Percentiles rank a stretch among this genome's conserved stretches.
Conservation (phyloP, 2,329 filamentous ascomycete genomes). For the Pseudovirgaria hyperparasitica region DNA sequence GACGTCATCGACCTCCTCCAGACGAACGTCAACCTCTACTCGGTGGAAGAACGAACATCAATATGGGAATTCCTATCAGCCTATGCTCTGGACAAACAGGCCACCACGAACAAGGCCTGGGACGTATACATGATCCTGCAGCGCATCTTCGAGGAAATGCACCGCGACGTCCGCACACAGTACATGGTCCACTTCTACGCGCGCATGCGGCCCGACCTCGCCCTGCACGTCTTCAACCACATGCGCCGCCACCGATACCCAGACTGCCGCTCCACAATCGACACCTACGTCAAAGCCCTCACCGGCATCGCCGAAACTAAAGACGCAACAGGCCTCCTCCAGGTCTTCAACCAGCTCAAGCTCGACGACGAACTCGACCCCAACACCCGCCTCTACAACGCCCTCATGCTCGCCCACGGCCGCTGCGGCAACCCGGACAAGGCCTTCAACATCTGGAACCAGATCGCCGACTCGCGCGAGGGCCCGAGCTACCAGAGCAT, state of each 20-base stretch:
- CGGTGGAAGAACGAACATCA: conserved; percentile 52
- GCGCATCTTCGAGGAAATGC: conserved; percentile 48
- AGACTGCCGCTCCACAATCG: conserved; percentile 51
- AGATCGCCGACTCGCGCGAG: conserved; percentile 72
- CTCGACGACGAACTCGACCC: conserved; percentile 72
- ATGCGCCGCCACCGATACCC: conserved; percentile 69
- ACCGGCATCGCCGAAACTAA: conserved; percentile 54
- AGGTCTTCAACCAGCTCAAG: conserved; percentile 88
- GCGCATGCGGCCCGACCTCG: conserved; percentile 70
- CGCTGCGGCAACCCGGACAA: conserved; percentile 51
- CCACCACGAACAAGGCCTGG: conserved; percentile 51
- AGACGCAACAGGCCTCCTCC: conserved; percentile 53
- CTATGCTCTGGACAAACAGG: conserved; percentile 56
- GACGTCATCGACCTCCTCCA: conserved; percentile 77
- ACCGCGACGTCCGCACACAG: conserved; percentile 49
- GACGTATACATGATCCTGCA: conserved; percentile 47
- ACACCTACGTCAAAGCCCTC: conserved; percentile 68
- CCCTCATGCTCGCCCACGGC: conserved; percentile 76
- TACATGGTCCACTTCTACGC: conserved; percentile 77
- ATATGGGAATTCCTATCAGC: conserved; percentile 54
- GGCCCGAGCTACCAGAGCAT: conserved; percentile 75
- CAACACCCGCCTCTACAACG: conserved; percentile 66
- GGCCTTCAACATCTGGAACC: conserved; percentile 69
- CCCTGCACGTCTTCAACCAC: conserved; percentile 74
- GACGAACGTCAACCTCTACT: conserved; percentile 57